Conservation (phyloP, 1,284 basidiomycete genomes). For the Wallemia ichthyophaga region DNA sequence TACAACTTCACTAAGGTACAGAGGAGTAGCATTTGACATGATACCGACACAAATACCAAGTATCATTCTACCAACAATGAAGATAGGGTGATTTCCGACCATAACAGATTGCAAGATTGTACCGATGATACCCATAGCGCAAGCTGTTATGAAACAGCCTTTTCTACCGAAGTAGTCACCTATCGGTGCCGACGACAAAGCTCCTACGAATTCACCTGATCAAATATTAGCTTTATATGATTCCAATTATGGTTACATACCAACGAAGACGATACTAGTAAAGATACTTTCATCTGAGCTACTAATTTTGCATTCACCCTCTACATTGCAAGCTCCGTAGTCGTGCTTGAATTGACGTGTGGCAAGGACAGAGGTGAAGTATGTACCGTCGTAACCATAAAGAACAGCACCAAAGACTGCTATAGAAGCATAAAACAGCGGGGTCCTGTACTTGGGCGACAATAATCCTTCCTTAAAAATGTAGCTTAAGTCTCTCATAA, state of each 20-base stretch:
- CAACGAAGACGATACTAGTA: conserved; percentile 9
- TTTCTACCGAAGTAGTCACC: conserved; percentile 17
- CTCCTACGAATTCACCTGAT: conserved; percentile 19
- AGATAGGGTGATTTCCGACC: conserved; percentile 12
- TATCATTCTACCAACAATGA: conserved; percentile 17
- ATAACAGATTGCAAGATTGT: conserved; percentile 16
- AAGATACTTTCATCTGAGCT: conserved; percentile 11
- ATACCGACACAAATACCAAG: conserved; percentile 18
- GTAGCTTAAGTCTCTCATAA: not conserved
- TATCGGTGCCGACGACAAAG: conserved; percentile 16
- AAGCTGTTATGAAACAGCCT: conserved; percentile 13
- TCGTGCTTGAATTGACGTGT: conserved; percentile 10
- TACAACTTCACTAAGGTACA: conserved; percentile 19
- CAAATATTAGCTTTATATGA: conserved; percentile 7
- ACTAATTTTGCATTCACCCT: conserved; percentile 8
- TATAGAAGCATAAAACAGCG: conserved; percentile 13
- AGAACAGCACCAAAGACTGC: conserved; percentile 10
- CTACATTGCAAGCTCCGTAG: conserved; percentile 10
- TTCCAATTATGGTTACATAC: not conserved
- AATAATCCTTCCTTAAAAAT: conserved; percentile 7
- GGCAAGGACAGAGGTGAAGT: conserved; percentile 16
- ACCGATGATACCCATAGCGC: conserved; percentile 10
- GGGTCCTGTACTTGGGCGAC: conserved; percentile 12
- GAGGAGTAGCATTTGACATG: conserved; percentile 15
- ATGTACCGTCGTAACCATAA: conserved; percentile 10